phyloP scores from a whole-genome alignment of 495 filamentous ascomycete species.

The Trichoderma reesei region DNA sequence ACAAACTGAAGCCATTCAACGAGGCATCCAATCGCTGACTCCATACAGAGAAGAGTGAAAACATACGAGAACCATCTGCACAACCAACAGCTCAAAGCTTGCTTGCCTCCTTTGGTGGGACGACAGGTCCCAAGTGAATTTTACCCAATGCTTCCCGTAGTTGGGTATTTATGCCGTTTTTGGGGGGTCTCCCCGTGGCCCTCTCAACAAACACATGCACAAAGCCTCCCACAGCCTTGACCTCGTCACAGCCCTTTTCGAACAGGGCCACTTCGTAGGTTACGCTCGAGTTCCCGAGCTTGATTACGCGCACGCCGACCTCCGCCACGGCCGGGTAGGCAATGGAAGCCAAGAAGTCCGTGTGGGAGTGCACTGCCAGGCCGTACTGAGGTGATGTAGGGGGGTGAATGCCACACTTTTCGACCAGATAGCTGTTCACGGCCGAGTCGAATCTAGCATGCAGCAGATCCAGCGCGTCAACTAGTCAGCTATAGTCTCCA shows the following conservation, averaged over 20 bases:
- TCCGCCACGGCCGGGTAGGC: constrained; percentile 75
- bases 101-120: background rate
- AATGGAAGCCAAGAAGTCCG: constrained; percentile 77
- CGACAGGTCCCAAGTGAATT: constrained; percentile 16
- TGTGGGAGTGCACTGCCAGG: constrained; percentile 74
- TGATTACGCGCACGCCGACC: constrained; percentile 71
- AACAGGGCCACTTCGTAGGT: constrained; percentile 89
- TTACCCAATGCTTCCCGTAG: constrained; percentile 46
- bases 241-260: constrained; percentile 58
- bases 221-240: constrained; percentile 79
- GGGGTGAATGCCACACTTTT: constrained; percentile 66
- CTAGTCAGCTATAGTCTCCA: background rate
- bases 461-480: background rate
- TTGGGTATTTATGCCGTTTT: constrained; percentile 45
- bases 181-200: constrained; percentile 53
- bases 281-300: constrained; percentile 79
- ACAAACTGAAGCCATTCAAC: background rate
- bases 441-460: constrained; percentile 60
- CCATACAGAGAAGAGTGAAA: background rate
- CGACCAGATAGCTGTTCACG: constrained; percentile 81
- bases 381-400: constrained; percentile 59
- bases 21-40: background rate
- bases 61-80: background rate
- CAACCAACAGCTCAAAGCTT: constrained; percentile 11
- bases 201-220: constrained; percentile 83